phyloP scores from a whole-genome alignment of 345 rosid genomes.

The Turnera subulata region DNA sequence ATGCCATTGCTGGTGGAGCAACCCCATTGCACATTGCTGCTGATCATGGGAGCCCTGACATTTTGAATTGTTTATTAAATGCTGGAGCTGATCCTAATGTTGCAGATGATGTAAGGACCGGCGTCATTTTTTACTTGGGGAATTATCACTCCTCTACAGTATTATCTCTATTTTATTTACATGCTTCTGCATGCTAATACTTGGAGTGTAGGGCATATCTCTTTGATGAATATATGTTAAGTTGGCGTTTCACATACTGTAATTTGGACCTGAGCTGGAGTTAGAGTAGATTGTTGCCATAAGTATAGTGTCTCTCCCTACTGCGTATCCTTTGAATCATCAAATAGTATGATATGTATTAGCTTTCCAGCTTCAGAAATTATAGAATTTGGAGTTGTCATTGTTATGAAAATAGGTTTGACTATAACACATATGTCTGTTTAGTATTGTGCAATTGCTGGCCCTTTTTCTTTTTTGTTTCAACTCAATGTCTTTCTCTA shows the following conservation, averaged over 20 bases:
- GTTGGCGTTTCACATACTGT: not conserved
- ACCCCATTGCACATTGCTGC: constrained; percentile 93
- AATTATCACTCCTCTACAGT: not conserved
- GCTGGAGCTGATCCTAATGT: constrained; percentile 84
- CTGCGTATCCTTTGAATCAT: not conserved
- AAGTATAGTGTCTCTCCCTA: not conserved
- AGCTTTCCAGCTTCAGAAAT: not conserved
- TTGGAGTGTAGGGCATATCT: not conserved
- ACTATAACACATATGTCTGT: no score
- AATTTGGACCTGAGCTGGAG: not conserved
- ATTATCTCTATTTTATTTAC: not conserved
- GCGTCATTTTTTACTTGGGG: constrained; percentile 7
- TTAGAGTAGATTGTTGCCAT: no score
- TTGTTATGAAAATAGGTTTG: not conserved
- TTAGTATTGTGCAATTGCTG: not conserved
- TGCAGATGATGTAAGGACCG: constrained; percentile 55
- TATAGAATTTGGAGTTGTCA: not conserved
- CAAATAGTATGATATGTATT: not conserved
- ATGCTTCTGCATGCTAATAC: not conserved
- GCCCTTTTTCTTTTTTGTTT: not conserved
- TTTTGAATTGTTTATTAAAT: constrained; percentile 64
- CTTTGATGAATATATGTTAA: not conserved
- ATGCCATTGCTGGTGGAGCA: constrained; percentile 78
- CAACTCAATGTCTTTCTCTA: not conserved
- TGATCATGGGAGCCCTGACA: constrained; percentile 60